A percentile compares a stretch with the other conserved stretches of the same genome.
These are phyloP conservation scores for Ogataea kodamae DNA, from an alignment of 805 yeast genomes.

Conservation along the genomic window DNA sequence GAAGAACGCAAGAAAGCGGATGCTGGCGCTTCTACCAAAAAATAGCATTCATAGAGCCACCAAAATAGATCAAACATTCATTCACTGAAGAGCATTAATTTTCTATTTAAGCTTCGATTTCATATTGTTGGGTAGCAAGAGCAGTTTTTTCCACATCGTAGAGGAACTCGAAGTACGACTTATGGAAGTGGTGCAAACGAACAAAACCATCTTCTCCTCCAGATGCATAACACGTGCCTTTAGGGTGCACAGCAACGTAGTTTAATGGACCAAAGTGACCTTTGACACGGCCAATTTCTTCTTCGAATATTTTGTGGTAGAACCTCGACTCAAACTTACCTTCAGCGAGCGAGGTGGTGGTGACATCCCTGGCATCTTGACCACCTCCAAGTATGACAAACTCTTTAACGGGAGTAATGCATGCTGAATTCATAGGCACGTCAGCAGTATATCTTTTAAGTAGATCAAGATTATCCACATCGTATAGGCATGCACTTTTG, in stretches of 20 bases:
- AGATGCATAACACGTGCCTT: slow-evolving; percentile 88
- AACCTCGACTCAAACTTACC: slow-evolving; percentile 97
- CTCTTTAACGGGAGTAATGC: slow-evolving; percentile 89
- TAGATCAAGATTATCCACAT: slow-evolving; percentile 68
- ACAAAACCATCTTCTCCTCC: slow-evolving; percentile 99
- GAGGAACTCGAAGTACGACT: slow-evolving; percentile 86
- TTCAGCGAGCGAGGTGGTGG: slow-evolving; percentile 90
- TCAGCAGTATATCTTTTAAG: slow-evolving; percentile 79
- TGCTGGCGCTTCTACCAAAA: slow-evolving; percentile 23
- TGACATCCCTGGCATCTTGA: slow-evolving; percentile 97
- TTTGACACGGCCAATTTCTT: slow-evolving; percentile 93
- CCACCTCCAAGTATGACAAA: slow-evolving; percentile 97
- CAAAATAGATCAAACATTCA: too few species aligned
- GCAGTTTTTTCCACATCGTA: slow-evolving; percentile 89
- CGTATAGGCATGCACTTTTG: slow-evolving; percentile 73
- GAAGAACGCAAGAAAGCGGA: slow-evolving; percentile 38
- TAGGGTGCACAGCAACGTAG: slow-evolving; percentile 90
- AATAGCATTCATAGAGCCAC: slow-evolving; percentile 6
- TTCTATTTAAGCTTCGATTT: slow-evolving; percentile 17
- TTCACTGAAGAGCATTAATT: too few species aligned
- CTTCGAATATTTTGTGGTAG: slow-evolving; percentile 91
- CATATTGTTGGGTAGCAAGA: slow-evolving; percentile 34
- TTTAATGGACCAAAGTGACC: slow-evolving; percentile 99
- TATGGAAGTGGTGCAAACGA: slow-evolving; percentile 90
- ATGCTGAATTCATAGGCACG: slow-evolving; percentile 93